Conservation (phyloP, 2,329 filamentous ascomycete genomes). For the Metarhizium sp. region DNA sequence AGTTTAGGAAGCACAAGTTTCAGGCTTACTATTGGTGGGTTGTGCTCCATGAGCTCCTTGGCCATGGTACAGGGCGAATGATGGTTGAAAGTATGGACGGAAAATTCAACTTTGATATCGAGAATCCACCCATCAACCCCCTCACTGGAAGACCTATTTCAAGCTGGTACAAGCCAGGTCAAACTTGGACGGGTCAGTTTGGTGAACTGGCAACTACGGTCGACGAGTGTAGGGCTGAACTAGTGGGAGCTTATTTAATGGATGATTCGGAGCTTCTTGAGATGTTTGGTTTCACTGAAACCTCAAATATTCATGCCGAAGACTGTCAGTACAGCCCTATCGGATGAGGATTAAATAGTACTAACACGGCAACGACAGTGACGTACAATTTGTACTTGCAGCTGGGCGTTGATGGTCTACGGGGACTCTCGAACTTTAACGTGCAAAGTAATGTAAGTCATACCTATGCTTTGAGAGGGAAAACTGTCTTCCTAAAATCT, state of each 20-base stretch:
- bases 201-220: constrained; percentile 48
- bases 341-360: background rate
- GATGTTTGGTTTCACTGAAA: constrained; percentile 30
- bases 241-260: constrained; percentile 31
- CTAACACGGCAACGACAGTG: constrained; percentile 13
- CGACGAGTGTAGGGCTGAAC: constrained; percentile 43
- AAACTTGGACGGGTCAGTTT: constrained; percentile 56
- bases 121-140: constrained; percentile 47
- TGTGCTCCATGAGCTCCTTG: too few species aligned
- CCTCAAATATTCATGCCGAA: constrained; percentile 24
- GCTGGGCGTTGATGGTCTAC: constrained; percentile 30
- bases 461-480: background rate
- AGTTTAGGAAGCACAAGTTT: too few species aligned
- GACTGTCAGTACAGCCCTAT: constrained; percentile 23
- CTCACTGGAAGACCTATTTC: constrained; percentile 42
- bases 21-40: too few species aligned
- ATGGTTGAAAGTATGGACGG: constrained; percentile 35
- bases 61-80: too few species aligned
- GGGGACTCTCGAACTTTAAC: constrained; percentile 26
- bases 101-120: constrained; percentile 48
- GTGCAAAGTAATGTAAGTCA: constrained; percentile 15
- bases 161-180: constrained; percentile 51
- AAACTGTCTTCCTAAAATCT: background rate
- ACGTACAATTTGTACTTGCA: constrained; percentile 32
- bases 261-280: constrained; percentile 31